Percentiles rank a stretch among this genome's conserved stretches.
These are phyloP conservation scores for Microcyclospora pomicola DNA, from an alignment of 2,329 filamentous ascomycete species.

Conservation along the genomic window DNA sequence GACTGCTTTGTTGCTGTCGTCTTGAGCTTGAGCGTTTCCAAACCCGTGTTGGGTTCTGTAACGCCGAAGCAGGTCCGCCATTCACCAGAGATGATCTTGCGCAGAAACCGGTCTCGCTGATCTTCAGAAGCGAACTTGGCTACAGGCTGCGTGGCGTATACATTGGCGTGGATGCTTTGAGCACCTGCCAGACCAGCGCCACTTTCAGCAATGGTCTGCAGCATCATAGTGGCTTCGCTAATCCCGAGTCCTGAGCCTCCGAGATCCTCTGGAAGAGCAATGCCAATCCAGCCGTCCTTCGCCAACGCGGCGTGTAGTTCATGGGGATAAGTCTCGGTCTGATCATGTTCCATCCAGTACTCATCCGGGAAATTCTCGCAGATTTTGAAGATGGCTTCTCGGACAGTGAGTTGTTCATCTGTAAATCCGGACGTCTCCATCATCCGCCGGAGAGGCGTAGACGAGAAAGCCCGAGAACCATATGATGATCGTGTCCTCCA, in stretches of 20 bases:
- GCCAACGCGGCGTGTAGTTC: slow-evolving; percentile 65
- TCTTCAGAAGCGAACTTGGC: slow-evolving; percentile 56
- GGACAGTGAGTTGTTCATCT: slow-evolving; percentile 57
- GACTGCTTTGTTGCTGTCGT: slow-evolving; percentile 50
- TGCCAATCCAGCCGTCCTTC: slow-evolving; percentile 66
- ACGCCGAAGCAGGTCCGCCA: slow-evolving; percentile 70
- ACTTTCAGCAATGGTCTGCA: slow-evolving; percentile 50
- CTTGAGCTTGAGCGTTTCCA: slow-evolving; percentile 59
- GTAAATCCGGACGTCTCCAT: slow-evolving; percentile 65
- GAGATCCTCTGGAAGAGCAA: slow-evolving; percentile 59
- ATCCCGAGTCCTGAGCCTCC: slow-evolving; percentile 66
- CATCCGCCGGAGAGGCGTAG: slow-evolving; percentile 26
- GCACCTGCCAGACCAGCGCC: slow-evolving; percentile 65
- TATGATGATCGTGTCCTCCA: slow-evolving; percentile 5
- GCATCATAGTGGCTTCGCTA: slow-evolving; percentile 73
- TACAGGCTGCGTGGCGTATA: slow-evolving; percentile 63
- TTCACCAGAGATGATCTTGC: slow-evolving; percentile 56
- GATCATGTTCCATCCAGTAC: slow-evolving; percentile 65
- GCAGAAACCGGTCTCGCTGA: slow-evolving; percentile 51
- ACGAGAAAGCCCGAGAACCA: slow-evolving; percentile 20
- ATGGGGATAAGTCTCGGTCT: slow-evolving; percentile 54
- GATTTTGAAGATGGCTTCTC: slow-evolving; percentile 54
- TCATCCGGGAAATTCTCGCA: slow-evolving; percentile 58
- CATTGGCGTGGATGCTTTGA: slow-evolving; percentile 46
- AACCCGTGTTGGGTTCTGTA: slow-evolving; percentile 68